Base-by-base conservation (phyloP, 2,329 filamentous ascomycete species). In the Aspergillus transmontanensis region DNA sequence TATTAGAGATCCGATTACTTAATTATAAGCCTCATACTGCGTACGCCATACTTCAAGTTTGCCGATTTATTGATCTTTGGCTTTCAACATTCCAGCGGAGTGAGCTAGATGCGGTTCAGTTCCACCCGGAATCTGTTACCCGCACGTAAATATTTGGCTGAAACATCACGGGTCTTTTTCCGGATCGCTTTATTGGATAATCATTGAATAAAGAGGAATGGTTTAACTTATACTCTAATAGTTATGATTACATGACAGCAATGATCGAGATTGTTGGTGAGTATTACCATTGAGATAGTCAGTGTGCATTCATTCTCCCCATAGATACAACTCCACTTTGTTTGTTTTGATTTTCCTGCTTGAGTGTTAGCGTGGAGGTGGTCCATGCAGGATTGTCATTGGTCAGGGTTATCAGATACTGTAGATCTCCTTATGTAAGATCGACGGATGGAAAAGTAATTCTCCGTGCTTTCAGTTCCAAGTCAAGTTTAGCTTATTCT, bases 331-430 rank as follows among this genome's bases (percentile, higher is more conserved):
- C 14, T 34, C 26, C 26, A 28, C 11, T 36, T 34, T 41, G 68
- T 75, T 76, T 75, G 72, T 75, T 76, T 70, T 73, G 67, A 41
- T 72, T 73, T 75, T 73, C 41, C 73, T 66, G 2, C 59, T 72
- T 71, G n/a, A 41, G 65, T 57, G 53, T 55, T 56, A 50, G 34
- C 32, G 36, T 43, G 9, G n/a, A n/a, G 2, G 9, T 36, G 4
- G 51, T 36, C 30, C 16, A 23, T 34, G 51, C 12, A 32, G 14
- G 0, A 2, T 26, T 23, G 3, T 56, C 19, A 65, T 65, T 65
- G 60, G 57, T 2, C 34, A 21, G 11, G 11, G 28, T 6, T n/a
- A 23, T 19, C 14, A 23, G n/a, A 53, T 53, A 4, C 50, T 11
- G 48, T 12, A 6, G 48, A 51, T 51, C 23, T 28, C 19, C 7